Percentiles rank a stretch among this genome's conserved stretches.
Conservation (phyloP, 163 green algal genomes). For the Scenedesmus sp. region DNA sequence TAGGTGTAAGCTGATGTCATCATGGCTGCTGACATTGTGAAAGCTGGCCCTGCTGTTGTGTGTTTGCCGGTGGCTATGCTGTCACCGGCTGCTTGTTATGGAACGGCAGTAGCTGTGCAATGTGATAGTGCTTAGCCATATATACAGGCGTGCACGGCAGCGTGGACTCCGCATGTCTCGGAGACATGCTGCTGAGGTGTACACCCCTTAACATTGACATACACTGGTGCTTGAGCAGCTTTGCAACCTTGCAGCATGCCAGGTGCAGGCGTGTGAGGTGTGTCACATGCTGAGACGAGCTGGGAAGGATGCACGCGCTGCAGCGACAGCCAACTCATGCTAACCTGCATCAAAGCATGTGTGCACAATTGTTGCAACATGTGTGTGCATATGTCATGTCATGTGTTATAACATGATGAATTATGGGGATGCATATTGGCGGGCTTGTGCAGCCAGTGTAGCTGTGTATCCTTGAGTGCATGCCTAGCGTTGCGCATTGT, state of each 20-base stretch:
- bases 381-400: not conserved
- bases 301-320: not conserved
- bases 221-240: not conserved
- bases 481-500: not conserved
- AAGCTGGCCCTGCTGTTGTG: not conserved
- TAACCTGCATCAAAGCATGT: not conserved
- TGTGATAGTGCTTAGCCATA: not conserved
- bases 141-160: not conserved
- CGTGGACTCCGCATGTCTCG: not conserved
- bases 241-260: not conserved
- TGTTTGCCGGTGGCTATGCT: not conserved
- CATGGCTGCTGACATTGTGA: not conserved
- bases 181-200: not conserved
- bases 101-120: not conserved
- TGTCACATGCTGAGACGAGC: not conserved
- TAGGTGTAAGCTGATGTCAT: not conserved
- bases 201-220: not conserved
- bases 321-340: no score
- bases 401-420: not conserved
- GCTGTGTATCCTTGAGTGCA: not conserved
- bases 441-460: not conserved
- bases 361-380: no score
- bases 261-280: no score
- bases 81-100: not conserved
- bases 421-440: no score